Conservation (phyloP, 768 basidiomycete species). For the Sarcodon aspratus region DNA sequence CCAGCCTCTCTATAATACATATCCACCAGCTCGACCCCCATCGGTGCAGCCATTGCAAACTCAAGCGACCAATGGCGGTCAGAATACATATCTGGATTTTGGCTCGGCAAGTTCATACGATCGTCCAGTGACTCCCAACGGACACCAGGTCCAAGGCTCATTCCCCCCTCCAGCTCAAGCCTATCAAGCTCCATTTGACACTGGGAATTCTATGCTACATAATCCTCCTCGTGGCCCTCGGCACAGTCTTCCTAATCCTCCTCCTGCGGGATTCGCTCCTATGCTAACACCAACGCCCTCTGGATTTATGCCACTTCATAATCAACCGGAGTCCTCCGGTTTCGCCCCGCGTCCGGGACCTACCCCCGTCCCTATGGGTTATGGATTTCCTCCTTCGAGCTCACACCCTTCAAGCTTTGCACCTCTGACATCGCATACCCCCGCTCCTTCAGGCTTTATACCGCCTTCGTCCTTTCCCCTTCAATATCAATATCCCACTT, state of each 20-base stretch:
- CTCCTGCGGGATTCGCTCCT: neutral
- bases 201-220: neutral
- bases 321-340: neutral
- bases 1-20: neutral
- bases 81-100: neutral
- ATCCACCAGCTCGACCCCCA: neutral
- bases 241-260: neutral
- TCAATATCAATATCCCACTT: neutral
- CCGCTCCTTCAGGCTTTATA: slow-evolving; percentile 23
- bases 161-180: neutral
- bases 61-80: neutral
- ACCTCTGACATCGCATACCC: slow-evolving; percentile 32
- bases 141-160: neutral
- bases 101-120: too few species aligned
- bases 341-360: neutral
- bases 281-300: neutral
- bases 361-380: neutral
- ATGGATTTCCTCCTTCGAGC: neutral
- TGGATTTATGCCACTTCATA: neutral
- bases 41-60: neutral
- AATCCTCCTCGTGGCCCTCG: neutral
- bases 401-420: slow-evolving; percentile 44
- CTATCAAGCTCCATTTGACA: neutral
- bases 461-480: slow-evolving; percentile 13
- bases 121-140: too few species aligned